A percentile compares a stretch with the other conserved stretches of the same genome.
phyloP scores from a whole-genome alignment of 495 filamentous ascomycete species.

The Chaetomium tenue region DNA sequence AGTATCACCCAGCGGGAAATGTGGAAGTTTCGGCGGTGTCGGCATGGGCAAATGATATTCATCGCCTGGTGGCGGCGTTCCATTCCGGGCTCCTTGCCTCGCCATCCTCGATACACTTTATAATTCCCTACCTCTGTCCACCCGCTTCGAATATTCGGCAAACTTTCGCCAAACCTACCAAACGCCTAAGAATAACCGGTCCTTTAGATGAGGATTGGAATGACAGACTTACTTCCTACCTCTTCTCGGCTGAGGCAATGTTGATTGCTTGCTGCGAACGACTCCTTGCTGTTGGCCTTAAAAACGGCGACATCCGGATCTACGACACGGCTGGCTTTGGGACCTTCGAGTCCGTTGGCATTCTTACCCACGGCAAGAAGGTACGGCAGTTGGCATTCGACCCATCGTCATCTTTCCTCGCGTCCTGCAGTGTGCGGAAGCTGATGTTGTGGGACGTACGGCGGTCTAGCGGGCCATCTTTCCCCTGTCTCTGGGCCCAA shows the following conservation, averaged over 20 bases:
- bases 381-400: slow-evolving; percentile 18
- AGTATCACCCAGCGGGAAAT: too few relatives aligned
- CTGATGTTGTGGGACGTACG: slow-evolving; percentile 18
- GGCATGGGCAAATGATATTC: slow-evolving; percentile 13
- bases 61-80: slow-evolving; percentile 5
- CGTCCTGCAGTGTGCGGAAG: slow-evolving; percentile 15
- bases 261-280: slow-evolving; percentile 15
- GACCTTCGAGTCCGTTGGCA: slow-evolving; percentile 14
- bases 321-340: slow-evolving; percentile 7
- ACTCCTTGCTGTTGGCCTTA: slow-evolving; percentile 19
- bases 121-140: slow-evolving; percentile 20
- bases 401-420: slow-evolving; percentile 1
- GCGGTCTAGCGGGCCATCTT: background rate
- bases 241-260: slow-evolving; percentile 1
- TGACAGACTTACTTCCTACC: slow-evolving; percentile 19
- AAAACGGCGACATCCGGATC: slow-evolving; percentile 12
- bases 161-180: slow-evolving; percentile 9
- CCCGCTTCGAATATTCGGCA: slow-evolving; percentile 18
- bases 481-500: background rate
- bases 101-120: slow-evolving; percentile 17
- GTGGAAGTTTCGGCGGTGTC: background rate
- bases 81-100: slow-evolving; percentile 18
- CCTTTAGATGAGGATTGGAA: slow-evolving; percentile 19
- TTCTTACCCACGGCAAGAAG: slow-evolving; percentile 11
- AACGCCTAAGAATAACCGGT: slow-evolving; percentile 15